These are phyloP conservation scores for Phaffia rhodozyma DNA, from an alignment of 1,284 basidiomycete species.

Conservation along the genomic window DNA sequence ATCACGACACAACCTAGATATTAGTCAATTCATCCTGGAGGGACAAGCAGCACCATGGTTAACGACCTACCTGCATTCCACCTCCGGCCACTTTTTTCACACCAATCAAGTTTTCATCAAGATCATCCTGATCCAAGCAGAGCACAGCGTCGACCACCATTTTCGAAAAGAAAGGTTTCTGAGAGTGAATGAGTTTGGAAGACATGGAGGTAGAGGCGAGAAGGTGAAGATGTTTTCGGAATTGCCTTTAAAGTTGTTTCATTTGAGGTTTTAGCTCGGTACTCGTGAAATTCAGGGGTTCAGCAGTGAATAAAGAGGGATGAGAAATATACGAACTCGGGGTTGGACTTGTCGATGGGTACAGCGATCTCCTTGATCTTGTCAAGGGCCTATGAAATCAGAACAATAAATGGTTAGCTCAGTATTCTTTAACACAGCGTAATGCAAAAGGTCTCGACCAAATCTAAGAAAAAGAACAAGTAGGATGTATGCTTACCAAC, in stretches of 20 bases:
- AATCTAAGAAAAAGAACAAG: background rate
- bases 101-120: constrained; percentile 93
- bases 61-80: constrained; percentile 57
- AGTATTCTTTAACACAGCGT: constrained; percentile 12
- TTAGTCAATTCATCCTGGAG: background rate
- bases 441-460: constrained; percentile 7
- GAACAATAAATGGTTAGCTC: constrained; percentile 17
- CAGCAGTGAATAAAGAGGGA: background rate
- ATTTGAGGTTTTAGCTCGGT: constrained; percentile 1
- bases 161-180: constrained; percentile 96
- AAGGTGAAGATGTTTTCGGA: constrained; percentile 87
- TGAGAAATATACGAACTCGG: constrained; percentile 42
- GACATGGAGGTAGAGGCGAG: constrained; percentile 99
- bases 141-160: constrained; percentile 98
- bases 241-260: constrained; percentile 47
- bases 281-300: background rate
- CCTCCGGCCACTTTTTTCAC: constrained; percentile 99
- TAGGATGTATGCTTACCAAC: constrained; percentile 46
- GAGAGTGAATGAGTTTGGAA: constrained; percentile 96
- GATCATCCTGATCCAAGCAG: constrained; percentile 80
- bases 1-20: background rate
- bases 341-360: constrained; percentile 77
- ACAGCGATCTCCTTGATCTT: constrained; percentile 84
- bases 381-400: constrained; percentile 54
- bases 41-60: background rate